Conservation (phyloP, 768 basidiomycete species). For the Leccinum fibrillosum region DNA sequence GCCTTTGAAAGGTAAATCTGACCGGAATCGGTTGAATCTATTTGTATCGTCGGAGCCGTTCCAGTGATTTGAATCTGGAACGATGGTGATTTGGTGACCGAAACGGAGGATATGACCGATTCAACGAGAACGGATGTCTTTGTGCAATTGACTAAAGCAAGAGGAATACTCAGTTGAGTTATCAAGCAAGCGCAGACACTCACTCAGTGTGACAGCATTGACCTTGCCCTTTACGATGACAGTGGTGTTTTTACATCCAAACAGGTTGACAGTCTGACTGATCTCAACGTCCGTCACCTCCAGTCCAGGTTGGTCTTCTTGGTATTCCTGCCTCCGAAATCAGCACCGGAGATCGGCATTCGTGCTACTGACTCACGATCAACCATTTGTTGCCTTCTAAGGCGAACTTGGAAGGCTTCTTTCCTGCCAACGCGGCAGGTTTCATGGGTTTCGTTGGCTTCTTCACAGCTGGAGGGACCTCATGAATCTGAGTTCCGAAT, state of each 20-base stretch:
- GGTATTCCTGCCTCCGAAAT: slow-evolving; percentile 66
- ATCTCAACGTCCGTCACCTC: slow-evolving; percentile 74
- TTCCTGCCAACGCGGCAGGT: slow-evolving; percentile 76
- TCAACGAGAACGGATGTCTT: slow-evolving; percentile 88
- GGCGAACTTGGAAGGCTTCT: slow-evolving; percentile 88
- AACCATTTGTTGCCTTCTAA: slow-evolving; percentile 94
- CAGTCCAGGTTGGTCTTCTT: slow-evolving; percentile 75
- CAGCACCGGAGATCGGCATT: not conserved
- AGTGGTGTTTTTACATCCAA: slow-evolving; percentile 82
- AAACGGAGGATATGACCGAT: slow-evolving; percentile 88
- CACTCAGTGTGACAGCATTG: slow-evolving; percentile 89
- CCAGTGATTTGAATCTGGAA: slow-evolving; percentile 93
- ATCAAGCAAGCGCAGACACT: not conserved
- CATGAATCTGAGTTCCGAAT: not conserved
- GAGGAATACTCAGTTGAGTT: slow-evolving; percentile 1
- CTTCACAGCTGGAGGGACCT: slow-evolving; percentile 38
- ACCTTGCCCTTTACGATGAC: slow-evolving; percentile 89
- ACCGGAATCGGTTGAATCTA: slow-evolving; percentile 94
- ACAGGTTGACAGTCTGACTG: slow-evolving; percentile 84
- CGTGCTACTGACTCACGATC: slow-evolving; percentile 53
- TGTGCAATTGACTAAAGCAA: slow-evolving; percentile 70
- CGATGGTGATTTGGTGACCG: slow-evolving; percentile 87
- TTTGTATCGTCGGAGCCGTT: slow-evolving; percentile 83
- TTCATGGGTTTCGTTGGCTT: slow-evolving; percentile 81
- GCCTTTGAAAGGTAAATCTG: slow-evolving; percentile 89